Base-by-base conservation (phyloP, 2,329 filamentous ascomycete genomes). In the Mycogone perniciosa region DNA sequence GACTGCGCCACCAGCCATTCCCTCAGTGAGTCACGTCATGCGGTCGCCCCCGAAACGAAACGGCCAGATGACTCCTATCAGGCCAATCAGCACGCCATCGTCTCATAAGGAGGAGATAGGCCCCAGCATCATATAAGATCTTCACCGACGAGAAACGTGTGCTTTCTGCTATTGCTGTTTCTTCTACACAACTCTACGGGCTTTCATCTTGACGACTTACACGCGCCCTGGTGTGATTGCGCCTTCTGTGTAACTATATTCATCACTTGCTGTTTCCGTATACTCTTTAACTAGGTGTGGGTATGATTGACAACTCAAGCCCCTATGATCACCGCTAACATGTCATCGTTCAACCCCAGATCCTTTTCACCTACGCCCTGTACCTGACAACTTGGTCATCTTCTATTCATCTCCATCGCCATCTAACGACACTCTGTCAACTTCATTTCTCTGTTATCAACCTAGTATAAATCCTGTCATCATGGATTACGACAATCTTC, bases 1-100 rank as follows among this genome's bases (percentile, higher is more conserved):
- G 44, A 46, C 48, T 51, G 48, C 48, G 48, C 48, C 48, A 51
- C 48, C 48, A 46, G 48, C 38, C 20, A 20, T 20, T 20, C 20
- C 20, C 20, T 20, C 20, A 44, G 58, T 60, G 59, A 60, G 54
- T 60, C 59, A 60, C 59, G 53, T 60, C 57, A 60, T 60, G 57
- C 58, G 59, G 51, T 50, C 51, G 46, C 50, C 48, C 30, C 35
- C 48, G 42, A 42, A 34, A 46, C 48, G 42, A 42, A 34, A 46
- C 48, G 43, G 48, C 54, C 57, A 45, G 48, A 60, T 61, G 59
- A 61, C 59, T 60, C 57, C 50, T 38, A 48, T 31, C 31, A 30
- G 30, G 34, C 59, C 57, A 60, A 60, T 60, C 56, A 59, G 41
- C 52, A 39, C 41, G 39, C 43, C 46, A 45, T 46, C 38, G 27